Percentiles rank a stretch among this genome's conserved stretches.
Evolutionary conservation across 352 stramenopile species (phyloP).

Genomic region (Phytophthora melonis): DNA sequence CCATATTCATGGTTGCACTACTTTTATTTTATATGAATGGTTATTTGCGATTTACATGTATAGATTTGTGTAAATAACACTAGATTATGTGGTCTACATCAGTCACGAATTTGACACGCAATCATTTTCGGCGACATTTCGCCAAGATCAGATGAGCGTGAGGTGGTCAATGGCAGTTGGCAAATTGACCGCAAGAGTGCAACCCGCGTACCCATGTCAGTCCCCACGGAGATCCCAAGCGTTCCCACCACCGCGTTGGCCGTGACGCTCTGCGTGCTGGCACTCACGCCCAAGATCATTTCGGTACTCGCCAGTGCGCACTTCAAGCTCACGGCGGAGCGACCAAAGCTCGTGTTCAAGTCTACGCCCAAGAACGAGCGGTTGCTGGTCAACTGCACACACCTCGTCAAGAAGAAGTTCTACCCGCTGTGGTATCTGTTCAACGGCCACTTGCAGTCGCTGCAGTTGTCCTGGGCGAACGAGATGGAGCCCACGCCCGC

Average conservation of each 20-base stretch:
- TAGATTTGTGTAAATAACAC: background rate
- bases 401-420: slow-evolving; percentile 58
- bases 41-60: background rate
- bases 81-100: background rate
- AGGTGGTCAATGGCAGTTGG: slow-evolving; percentile 7
- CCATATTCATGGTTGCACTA: too few relatives aligned
- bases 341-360: slow-evolving; percentile 56
- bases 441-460: slow-evolving; percentile 71
- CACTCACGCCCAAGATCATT: slow-evolving; percentile 21
- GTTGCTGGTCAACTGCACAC: slow-evolving; percentile 48
- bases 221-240: slow-evolving; percentile 1
- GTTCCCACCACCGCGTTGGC: slow-evolving; percentile 19
- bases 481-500: slow-evolving; percentile 36
- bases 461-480: slow-evolving; percentile 55
- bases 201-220: slow-evolving; percentile 7
- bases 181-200: background rate
- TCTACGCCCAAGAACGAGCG: slow-evolving; percentile 44
- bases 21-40: too few relatives aligned
- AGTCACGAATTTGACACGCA: background rate
- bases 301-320: slow-evolving; percentile 38
- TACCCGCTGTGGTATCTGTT: slow-evolving; percentile 69
- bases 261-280: slow-evolving; percentile 27
- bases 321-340: slow-evolving; percentile 47
- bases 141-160: background rate
- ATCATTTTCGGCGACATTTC: background rate